Percentiles rank a stretch among this genome's conserved stretches.
These are phyloP conservation scores for Lepiota venenata DNA, from an alignment of 768 basidiomycete genomes.

Conservation along the genomic window DNA sequence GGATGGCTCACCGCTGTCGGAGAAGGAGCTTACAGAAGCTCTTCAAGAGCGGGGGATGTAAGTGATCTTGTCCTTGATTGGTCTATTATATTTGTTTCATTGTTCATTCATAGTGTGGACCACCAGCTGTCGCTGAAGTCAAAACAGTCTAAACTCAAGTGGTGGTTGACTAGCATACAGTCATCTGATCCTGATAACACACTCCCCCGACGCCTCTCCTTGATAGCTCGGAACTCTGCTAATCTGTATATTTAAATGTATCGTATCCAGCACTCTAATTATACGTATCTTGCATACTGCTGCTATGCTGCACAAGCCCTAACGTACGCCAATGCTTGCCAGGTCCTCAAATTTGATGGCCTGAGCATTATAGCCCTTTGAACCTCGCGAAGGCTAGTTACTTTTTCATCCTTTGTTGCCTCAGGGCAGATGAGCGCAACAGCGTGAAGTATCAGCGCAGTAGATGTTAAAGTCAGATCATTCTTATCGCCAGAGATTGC, in stretches of 20 bases:
- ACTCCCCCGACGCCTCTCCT: conserved; percentile 46
- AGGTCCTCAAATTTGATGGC: conserved; percentile 49
- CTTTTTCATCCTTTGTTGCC: conserved; percentile 12
- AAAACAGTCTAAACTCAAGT: conserved; percentile 48
- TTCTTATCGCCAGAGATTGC: conserved; percentile 17
- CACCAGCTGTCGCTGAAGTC: conserved; percentile 35
- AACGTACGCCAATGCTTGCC: conserved; percentile 61
- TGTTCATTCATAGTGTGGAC: conserved; percentile 27
- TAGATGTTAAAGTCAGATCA: conserved; percentile 32
- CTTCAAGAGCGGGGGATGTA: conserved; percentile 79
- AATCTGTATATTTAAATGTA: conserved; percentile 8
- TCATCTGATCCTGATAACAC: conserved; percentile 31
- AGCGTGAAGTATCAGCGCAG: conserved; percentile 48
- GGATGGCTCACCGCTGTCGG: conserved; percentile 46
- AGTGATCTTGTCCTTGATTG: conserved; percentile 20
- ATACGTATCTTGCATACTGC: neutral
- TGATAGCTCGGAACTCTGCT: conserved; percentile 29
- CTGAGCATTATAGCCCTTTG: conserved; percentile 64
- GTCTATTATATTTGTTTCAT: neutral
- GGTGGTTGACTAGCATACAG: conserved; percentile 61
- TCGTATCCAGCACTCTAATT: conserved; percentile 9
- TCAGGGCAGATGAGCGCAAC: conserved; percentile 33
- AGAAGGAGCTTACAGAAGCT: conserved; percentile 58
- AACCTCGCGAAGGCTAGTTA: conserved; percentile 39
- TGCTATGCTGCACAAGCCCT: conserved; percentile 19